Conservation (phyloP, 2,329 filamentous ascomycete genomes). For the Ophiostoma fasciatum region DNA sequence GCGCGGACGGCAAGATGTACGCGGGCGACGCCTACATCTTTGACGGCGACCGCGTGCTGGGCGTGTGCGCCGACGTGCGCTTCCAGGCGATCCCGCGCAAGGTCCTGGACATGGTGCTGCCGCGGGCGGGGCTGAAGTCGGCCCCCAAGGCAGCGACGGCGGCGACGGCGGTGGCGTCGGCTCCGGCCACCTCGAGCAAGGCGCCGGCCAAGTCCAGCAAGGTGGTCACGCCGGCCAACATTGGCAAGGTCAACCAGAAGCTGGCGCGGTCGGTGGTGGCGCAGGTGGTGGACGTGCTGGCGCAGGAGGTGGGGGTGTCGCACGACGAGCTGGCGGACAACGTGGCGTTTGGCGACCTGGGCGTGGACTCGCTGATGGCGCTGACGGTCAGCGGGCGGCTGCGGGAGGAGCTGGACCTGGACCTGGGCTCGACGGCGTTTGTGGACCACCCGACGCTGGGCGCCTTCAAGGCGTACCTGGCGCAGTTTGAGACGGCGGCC, state of each 20-base stretch:
- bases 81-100: conserved; percentile 54
- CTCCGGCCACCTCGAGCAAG: too few relatives aligned
- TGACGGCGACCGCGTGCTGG: conserved; percentile 34
- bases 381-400: conserved; percentile 42
- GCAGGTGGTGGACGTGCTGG: conserved; percentile 37
- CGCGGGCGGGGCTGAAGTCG: conserved; percentile 40
- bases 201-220: conserved; percentile 27
- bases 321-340: conserved; percentile 41
- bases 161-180: conserved; percentile 17
- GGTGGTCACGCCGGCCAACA: conserved; percentile 30
- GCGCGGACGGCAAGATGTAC: conserved; percentile 34
- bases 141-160: conserved; percentile 21
- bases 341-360: conserved; percentile 40
- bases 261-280: conserved; percentile 30
- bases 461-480: conserved; percentile 32
- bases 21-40: conserved; percentile 40
- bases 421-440: conserved; percentile 37
- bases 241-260: conserved; percentile 35
- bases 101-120: conserved; percentile 51
- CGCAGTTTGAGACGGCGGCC: conserved; percentile 21
- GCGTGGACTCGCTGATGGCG: conserved; percentile 47
- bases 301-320: conserved; percentile 39
- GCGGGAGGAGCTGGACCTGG: conserved; percentile 41
- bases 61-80: conserved; percentile 39
- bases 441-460: conserved; percentile 39